A percentile compares a stretch with the other conserved stretches of the same genome.
phyloP scores from a whole-genome alignment of 139 green algal species.

The Asterochloris sp. region DNA sequence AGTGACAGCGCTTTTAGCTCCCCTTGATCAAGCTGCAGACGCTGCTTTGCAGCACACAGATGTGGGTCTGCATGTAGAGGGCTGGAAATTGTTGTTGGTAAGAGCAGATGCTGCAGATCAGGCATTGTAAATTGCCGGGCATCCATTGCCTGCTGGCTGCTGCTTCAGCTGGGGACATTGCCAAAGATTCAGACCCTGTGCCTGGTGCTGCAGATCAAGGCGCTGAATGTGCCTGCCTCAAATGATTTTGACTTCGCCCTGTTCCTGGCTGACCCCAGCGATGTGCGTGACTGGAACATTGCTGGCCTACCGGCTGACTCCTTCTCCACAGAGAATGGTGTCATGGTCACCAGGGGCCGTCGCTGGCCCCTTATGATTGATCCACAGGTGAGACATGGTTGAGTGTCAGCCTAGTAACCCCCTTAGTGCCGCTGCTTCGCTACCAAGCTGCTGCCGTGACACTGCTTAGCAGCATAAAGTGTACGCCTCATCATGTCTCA shows the following conservation, averaged over 20 bases:
- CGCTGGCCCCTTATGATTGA: constrained; percentile 49
- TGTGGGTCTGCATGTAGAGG: too few relatives aligned
- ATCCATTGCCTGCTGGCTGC: too few relatives aligned
- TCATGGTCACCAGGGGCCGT: constrained; percentile 33
- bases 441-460: neutral
- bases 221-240: constrained; percentile 39
- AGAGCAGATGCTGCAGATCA: too few relatives aligned
- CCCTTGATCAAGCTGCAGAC: too few relatives aligned
- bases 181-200: neutral
- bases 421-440: neutral
- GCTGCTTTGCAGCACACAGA: too few relatives aligned
- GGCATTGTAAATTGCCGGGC: too few relatives aligned
- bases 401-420: neutral
- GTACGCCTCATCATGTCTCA: neutral
- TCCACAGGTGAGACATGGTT: constrained; percentile 25
- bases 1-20: too few relatives aligned
- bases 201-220: constrained; percentile 41
- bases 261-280: constrained; percentile 56
- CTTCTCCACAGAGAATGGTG: constrained; percentile 68
- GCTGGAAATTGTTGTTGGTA: too few relatives aligned
- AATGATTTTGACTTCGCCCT: constrained; percentile 42
- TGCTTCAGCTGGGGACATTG: too few relatives aligned
- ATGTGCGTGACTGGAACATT: constrained; percentile 65
- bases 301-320: constrained; percentile 66
- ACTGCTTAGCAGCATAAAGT: neutral